These are phyloP conservation scores for Chernovozyma aurita DNA, from an alignment of 1,139 yeast genomes.

Conservation along the genomic window DNA sequence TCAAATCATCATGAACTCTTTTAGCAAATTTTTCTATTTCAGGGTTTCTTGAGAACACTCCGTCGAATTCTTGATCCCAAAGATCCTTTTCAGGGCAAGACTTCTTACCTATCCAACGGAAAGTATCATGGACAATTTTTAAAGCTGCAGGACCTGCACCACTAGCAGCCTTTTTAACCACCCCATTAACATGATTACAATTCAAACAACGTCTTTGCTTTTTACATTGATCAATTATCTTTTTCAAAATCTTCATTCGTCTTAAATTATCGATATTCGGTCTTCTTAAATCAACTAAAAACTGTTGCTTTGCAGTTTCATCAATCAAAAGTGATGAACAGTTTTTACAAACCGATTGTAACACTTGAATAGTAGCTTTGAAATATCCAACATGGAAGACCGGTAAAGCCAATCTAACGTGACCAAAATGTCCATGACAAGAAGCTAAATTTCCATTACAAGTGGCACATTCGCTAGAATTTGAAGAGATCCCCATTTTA, in stretches of 20 bases:
- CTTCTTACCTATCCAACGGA: constrained; percentile 92
- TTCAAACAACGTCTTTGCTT: constrained; percentile 87
- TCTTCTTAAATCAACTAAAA: constrained; percentile 70
- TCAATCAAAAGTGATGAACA: constrained; percentile 79
- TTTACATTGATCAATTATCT: constrained; percentile 85
- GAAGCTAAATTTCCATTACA: constrained; percentile 91
- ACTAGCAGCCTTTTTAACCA: constrained; percentile 93
- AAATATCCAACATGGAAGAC: constrained; percentile 97
- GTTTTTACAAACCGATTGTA: constrained; percentile 88
- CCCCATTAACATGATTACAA: constrained; percentile 91
- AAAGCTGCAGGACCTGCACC: constrained; percentile 91
- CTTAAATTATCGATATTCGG: constrained; percentile 90
- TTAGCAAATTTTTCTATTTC: constrained; percentile 85
- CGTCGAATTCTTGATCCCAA: constrained; percentile 85
- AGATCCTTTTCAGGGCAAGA: constrained; percentile 75
- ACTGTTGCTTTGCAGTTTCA: constrained; percentile 66
- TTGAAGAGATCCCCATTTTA: constrained; percentile 90
- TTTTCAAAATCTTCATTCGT: constrained; percentile 83
- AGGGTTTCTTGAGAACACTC: constrained; percentile 67
- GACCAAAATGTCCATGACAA: constrained; percentile 99
- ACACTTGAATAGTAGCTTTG: constrained; percentile 81
- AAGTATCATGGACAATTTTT: constrained; percentile 92
- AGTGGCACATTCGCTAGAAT: constrained; percentile 77
- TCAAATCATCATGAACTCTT: constrained; percentile 88
- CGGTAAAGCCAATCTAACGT: constrained; percentile 86